These are phyloP conservation scores for Peterozyma xylosa DNA, from an alignment of 805 yeast species.

Conservation along the genomic window DNA sequence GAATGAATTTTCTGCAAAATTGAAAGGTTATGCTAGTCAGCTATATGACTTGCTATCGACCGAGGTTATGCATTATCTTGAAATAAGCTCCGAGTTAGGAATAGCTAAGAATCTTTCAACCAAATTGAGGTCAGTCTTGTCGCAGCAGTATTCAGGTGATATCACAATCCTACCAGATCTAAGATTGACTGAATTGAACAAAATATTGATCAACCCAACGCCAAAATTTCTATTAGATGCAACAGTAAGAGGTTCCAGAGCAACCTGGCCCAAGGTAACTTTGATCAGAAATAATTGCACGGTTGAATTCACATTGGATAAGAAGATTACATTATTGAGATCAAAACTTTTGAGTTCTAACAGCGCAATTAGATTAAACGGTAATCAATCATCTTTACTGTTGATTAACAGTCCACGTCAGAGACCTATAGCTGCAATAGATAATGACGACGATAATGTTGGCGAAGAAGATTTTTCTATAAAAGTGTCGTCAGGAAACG, in stretches of 20 bases:
- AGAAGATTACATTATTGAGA: conserved; percentile 61
- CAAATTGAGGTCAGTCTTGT: conserved; percentile 64
- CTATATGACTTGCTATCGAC: conserved; percentile 52
- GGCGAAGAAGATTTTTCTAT: too few relatives aligned
- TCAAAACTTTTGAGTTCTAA: conserved; percentile 43
- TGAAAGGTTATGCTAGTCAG: conserved; percentile 44
- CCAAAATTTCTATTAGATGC: conserved; percentile 65
- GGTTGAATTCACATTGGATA: conserved; percentile 80
- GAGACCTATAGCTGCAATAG: neutral
- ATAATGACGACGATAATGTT: too few relatives aligned
- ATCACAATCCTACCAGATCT: conserved; percentile 85
- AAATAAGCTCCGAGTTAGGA: conserved; percentile 69
- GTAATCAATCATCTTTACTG: neutral
- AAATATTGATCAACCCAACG: conserved; percentile 74
- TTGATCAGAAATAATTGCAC: conserved; percentile 85
- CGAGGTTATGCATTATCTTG: conserved; percentile 74
- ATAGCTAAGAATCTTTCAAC: conserved; percentile 65
- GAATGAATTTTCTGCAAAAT: conserved; percentile 46
- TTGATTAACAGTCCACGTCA: neutral
- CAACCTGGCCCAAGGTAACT: conserved; percentile 90
- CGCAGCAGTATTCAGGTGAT: conserved; percentile 90
- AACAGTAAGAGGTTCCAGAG: conserved; percentile 75
- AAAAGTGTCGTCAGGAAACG: neutral
- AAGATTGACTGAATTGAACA: conserved; percentile 46
- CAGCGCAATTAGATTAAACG: neutral